Percentiles rank a stretch among this genome's conserved stretches.
Evolutionary conservation across 1,284 basidiomycete species (phyloP).

Genomic region (Apiotrichum gamsii): DNA sequence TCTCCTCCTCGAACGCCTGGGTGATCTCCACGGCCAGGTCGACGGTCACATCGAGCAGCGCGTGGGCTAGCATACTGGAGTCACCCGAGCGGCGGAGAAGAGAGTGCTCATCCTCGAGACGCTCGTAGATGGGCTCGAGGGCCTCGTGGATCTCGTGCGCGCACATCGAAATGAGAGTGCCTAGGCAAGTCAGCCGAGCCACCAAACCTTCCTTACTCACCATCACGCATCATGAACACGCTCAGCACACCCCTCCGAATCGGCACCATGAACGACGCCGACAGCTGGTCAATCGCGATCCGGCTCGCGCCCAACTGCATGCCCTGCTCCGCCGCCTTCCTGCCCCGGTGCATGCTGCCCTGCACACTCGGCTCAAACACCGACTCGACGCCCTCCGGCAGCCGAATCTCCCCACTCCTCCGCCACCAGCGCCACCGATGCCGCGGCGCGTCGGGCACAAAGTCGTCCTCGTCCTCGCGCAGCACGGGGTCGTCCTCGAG

Average conservation of each 20-base stretch:
- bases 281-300: constrained; percentile 42
- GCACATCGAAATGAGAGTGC: constrained; percentile 42
- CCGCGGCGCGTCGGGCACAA: neutral
- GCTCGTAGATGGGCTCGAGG: constrained; percentile 41
- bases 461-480: neutral
- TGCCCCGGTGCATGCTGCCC: neutral
- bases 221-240: constrained; percentile 45
- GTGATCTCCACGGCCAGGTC: constrained; percentile 43
- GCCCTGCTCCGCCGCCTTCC: neutral
- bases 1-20: constrained; percentile 46
- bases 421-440: constrained; percentile 6
- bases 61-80: constrained; percentile 46
- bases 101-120: constrained; percentile 42
- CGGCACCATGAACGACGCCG: constrained; percentile 46
- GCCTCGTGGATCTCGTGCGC: constrained; percentile 35
- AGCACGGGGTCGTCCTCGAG: constrained; percentile 4
- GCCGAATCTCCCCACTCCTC: constrained; percentile 13
- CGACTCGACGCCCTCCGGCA: constrained; percentile 44
- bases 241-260: constrained; percentile 41
- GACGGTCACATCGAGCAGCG: constrained; percentile 42
- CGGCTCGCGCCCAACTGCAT: constrained; percentile 11
- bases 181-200: constrained; percentile 11
- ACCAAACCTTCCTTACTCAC: constrained; percentile 18
- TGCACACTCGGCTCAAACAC: constrained; percentile 41
- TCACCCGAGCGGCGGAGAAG: constrained; percentile 42